Base-by-base conservation (phyloP, 257 asterid genomes). In the Rehmannia glutinosa region DNA sequence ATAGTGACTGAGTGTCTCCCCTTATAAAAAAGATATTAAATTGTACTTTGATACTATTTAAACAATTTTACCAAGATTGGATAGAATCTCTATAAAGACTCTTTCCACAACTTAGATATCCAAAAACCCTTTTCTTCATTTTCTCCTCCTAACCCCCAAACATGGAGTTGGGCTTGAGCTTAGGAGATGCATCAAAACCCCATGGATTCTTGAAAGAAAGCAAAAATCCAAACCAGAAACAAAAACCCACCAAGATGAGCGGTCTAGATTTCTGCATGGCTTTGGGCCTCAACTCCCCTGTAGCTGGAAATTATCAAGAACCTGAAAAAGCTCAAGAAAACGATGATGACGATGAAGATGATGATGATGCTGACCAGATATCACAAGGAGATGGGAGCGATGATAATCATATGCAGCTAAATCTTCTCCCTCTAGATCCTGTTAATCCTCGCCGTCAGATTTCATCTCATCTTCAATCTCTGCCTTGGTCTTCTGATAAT, bases 101-200 rank as follows among this genome's bases (percentile, higher is more conserved):
- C 87, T 72, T 76, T 74, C 80, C 25, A 35, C 69, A 73, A 17
- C 76, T 38, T 57, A 25, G 67, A 62, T 62, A 30, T 6, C 51
- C 76, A 78, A 52, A 56, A 79, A 73, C 8, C 71, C 51, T 23
- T 32, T 25, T 36, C 23, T 4, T 50, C 19, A 9, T 65, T 47
- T 10, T 10, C 54, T 20, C 16, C 25, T 12, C 62, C 16, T 9
- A 8, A 17, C 38, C 20, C 21, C 3, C 36, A 32, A 35, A 63
- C 39, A 88, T 88, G 96, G 96, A 88, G 79, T 75, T 88, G 51
- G 93, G 87, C 10, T 75, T 88, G 63, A 84, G 84, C 70, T 79
- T 88, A 24, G 96, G 96, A 38, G 86, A 84, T 42, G 66, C 81
- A 12, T 76, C 86, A 1, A 77, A 71, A 47, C 42, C 81, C 2